Evolutionary conservation across 108 stramenopile genomes (phyloP).

Genomic region (Cylindrotheca closterium): DNA sequence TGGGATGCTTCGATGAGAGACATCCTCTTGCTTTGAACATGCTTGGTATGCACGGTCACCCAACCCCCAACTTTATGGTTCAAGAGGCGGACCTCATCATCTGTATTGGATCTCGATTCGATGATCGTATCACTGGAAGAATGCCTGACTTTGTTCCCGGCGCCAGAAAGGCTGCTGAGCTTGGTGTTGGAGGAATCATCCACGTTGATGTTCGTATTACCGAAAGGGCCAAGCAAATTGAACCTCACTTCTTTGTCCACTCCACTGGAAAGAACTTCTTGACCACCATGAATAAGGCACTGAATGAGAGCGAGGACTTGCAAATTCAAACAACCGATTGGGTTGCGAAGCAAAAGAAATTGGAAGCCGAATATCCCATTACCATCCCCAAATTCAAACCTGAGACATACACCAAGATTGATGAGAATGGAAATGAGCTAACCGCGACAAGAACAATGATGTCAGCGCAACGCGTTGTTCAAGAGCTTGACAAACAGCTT

Average conservation of each 20-base stretch:
- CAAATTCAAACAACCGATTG: conserved; percentile 57
- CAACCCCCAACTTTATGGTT: conserved; percentile 88
- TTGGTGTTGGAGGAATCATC: conserved; percentile 87
- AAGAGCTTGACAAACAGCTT: conserved; percentile 75
- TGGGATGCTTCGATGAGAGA: conserved; percentile 86
- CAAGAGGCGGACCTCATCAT: conserved; percentile 90
- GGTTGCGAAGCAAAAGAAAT: conserved; percentile 57
- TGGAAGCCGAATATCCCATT: conserved; percentile 79
- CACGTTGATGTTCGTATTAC: conserved; percentile 85
- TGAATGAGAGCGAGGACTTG: conserved; percentile 26
- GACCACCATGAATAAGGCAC: conserved; percentile 62
- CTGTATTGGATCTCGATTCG: conserved; percentile 86
- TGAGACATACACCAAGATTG: conserved; percentile 38
- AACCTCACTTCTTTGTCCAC: conserved; percentile 84
- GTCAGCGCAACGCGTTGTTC: conserved; percentile 77
- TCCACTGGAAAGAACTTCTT: conserved; percentile 80
- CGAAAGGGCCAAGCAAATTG: conserved; percentile 79
- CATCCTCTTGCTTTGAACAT: conserved; percentile 85
- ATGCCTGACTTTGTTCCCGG: conserved; percentile 79
- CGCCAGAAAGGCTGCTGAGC: conserved; percentile 76
- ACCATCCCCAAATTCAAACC: conserved; percentile 62
- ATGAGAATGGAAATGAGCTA: conserved; percentile 47
- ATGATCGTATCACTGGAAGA: conserved; percentile 89
- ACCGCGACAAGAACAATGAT: conserved; percentile 53
- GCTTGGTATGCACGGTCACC: conserved; percentile 92